Conservation (phyloP, 352 stramenopile species). For the Globisporangium alternatum region DNA sequence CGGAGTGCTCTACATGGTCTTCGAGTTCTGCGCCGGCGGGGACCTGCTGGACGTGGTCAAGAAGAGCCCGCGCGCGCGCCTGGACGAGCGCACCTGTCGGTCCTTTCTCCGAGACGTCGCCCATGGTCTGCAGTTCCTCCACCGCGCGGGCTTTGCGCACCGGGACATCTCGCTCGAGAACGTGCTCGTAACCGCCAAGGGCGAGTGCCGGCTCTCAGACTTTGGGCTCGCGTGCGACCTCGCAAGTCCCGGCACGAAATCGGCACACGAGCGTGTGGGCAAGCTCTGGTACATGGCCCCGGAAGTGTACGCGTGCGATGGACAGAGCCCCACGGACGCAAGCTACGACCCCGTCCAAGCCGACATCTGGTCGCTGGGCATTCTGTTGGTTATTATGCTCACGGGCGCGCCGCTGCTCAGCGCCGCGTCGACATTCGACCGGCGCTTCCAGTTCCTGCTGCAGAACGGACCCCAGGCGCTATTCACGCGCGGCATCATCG, state of each 20-base stretch:
- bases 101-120: slow-evolving; percentile 39
- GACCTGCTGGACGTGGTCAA: slow-evolving; percentile 50
- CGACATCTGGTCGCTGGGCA: slow-evolving; percentile 65
- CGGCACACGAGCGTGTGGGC: slow-evolving; percentile 35
- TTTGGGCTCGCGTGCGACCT: slow-evolving; percentile 41
- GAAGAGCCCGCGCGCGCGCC: slow-evolving; percentile 27
- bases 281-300: slow-evolving; percentile 73
- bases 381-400: slow-evolving; percentile 65
- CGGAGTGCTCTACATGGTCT: slow-evolving; percentile 45
- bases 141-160: slow-evolving; percentile 48
- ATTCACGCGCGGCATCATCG: slow-evolving; percentile 13
- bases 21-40: slow-evolving; percentile 50
- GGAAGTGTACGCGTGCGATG: slow-evolving; percentile 44
- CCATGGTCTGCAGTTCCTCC: slow-evolving; percentile 30
- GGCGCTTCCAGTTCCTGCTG: slow-evolving; percentile 33
- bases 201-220: slow-evolving; percentile 47
- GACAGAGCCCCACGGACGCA: slow-evolving; percentile 23
- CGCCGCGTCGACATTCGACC: slow-evolving; percentile 26
- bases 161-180: slow-evolving; percentile 69
- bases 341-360: slow-evolving; percentile 42
- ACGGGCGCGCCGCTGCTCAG: slow-evolving; percentile 43
- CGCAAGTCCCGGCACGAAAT: slow-evolving; percentile 14
- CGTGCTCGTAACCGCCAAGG: slow-evolving; percentile 33
- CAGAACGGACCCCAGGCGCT: slow-evolving; percentile 16
- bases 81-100: slow-evolving; percentile 32